Evolutionary conservation across 2,329 filamentous ascomycete genomes (phyloP).

Genomic region (Sporothrix schenckii): DNA sequence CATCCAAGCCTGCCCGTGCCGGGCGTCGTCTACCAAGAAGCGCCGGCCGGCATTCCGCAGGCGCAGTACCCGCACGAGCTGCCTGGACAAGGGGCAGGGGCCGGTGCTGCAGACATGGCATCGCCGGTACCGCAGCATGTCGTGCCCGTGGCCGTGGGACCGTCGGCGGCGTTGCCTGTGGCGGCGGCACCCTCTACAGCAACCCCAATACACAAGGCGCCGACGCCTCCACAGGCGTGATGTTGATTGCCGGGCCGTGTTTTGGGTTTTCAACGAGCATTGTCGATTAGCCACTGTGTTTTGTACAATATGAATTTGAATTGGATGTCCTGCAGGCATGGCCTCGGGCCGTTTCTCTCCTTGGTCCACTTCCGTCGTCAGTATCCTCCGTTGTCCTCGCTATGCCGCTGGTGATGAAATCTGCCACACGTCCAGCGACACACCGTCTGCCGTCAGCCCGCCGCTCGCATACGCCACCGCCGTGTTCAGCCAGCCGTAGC

Average conservation of each 20-base stretch:
- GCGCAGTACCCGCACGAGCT: conserved; percentile 26
- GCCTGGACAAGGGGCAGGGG: neutral
- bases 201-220: neutral
- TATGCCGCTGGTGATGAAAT: neutral
- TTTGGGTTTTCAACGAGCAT: neutral
- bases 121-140: neutral
- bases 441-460: conserved; percentile 16
- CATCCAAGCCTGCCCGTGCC: conserved; percentile 26
- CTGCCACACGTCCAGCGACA: conserved; percentile 34
- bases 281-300: neutral
- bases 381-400: too few species aligned
- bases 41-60: conserved; percentile 13
- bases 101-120: neutral
- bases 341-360: neutral
- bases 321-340: neutral
- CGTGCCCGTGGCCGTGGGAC: neutral
- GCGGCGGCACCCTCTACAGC: neutral
- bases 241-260: neutral
- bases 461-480: conserved; percentile 40
- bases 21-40: conserved; percentile 31
- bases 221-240: neutral
- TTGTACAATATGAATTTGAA: neutral
- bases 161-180: neutral
- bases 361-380: too few species aligned
- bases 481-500: conserved; percentile 47